Evolutionary conservation across 2,329 filamentous ascomycete genomes (phyloP), one percentile per base, ranked within the genome.

Genomic region (Pseudogymnoascus sp.): DNA sequence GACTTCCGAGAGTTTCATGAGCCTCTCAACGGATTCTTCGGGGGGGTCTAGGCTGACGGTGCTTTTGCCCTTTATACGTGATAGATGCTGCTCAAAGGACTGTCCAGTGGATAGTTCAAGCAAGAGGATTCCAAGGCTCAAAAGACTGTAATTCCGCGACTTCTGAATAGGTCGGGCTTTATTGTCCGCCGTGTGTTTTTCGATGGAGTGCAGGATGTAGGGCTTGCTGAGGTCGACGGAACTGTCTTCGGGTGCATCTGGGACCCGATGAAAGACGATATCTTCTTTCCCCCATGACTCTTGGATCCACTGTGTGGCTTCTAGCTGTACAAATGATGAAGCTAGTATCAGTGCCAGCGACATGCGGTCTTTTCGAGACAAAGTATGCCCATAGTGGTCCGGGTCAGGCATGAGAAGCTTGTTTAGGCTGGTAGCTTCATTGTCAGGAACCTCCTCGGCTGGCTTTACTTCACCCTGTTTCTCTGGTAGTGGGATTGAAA

Each of bases 231-330:
- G 8, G 12, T 56, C 50, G 26, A 56, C 28, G 6, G 50, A 14
- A 10, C 28, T 19, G 26, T 56, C 16, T 56, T 33, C 11, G n/a
- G 28, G 50, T 33, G 28, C 50, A 35, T 33, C 28, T 33, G 50
- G n/a, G 16, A 28, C 28, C 5, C 28, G 28, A 12, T 56, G 28
- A 31, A 56, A 56, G n/a, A 56, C 50, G 10, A 56, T 56, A 16
- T 56, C 50, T 56, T 56, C 50, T 12, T 56, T 56, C 6, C 50
- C 50, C 50, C 50, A 56, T 7, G 50, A 56, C 28, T 56, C 50
- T 35, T 56, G 50, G 28, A 56, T 56, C 50, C 50, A 56, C 50
- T 56, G 50, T 19, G 50, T 56, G 50, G 50, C 50, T 16, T 56
- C 50, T 33, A 56, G 10, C 28, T 56, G 50, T 35, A 56, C 50